Evolutionary conservation across 345 rosid genomes (phyloP), one percentile per base, ranked within the genome.

Genomic region (Citrus unshiu): DNA sequence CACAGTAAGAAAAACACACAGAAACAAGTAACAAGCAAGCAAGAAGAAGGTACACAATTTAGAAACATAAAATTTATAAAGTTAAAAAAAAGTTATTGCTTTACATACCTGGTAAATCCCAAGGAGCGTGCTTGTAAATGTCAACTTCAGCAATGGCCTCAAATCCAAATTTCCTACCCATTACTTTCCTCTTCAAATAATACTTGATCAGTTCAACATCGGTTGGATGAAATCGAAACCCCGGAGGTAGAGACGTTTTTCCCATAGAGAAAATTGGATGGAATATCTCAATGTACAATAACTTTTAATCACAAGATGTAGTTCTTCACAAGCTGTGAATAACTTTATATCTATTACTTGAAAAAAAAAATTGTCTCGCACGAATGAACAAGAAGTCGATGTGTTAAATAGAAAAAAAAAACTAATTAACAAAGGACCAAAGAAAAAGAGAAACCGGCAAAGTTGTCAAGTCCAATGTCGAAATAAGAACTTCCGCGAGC

Each of bases 181-280:
- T 12, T 9, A 93, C 88, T 81, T 93, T 93, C 43, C 86, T 90
- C 87, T 86, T 92, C 58, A 95, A 81, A 64, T 92, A 91, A 64
- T 89, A 92, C 78, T 60, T 86, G 29, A 93, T 81, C 54, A 95
- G 85, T 76, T 95, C 99, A 0, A 76, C 93, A 77, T 93, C 95
- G 70, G 93, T 92, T 0, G 99, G 99, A 75, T 89, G 93, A 79
- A 95, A 95, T 14, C 97, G 87, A 77, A 93, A 87, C 22, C 99
- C 98, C 10, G 98, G 98, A 58, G 83, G 74, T 54, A 86, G 76
- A 2, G n/a, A 37, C 7, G 40, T 74, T 13, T 76, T 88, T 37
- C 78, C 91, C 97, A 92, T 88, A 13, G 39, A 16, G 57, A 77
- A 58, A 59, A 64, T 46, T 51, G 77, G 68, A 60, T 32, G n/a